phyloP scores from a whole-genome alignment of 2,329 filamentous ascomycete species.

The Botrytis galanthina region DNA sequence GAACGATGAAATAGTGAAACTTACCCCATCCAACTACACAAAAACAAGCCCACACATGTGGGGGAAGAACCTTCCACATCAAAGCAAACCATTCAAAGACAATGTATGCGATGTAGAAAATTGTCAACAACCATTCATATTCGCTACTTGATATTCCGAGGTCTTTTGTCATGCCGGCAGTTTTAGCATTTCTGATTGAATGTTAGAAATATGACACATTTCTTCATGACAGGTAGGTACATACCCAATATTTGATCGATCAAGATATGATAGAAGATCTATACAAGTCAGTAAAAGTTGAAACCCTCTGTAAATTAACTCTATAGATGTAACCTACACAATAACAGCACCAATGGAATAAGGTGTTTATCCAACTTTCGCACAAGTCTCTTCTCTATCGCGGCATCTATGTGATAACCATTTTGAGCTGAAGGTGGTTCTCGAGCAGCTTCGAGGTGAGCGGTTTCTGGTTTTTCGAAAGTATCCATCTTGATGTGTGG shows the following conservation, averaged over 20 bases:
- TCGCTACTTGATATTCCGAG: conserved; percentile 46
- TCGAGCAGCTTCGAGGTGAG: conserved; percentile 1
- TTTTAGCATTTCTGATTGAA: conserved; percentile 48
- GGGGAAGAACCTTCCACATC: conserved; percentile 42
- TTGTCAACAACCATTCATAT: conserved; percentile 44
- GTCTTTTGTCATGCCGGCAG: conserved; percentile 52
- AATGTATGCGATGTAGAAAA: conserved; percentile 44
- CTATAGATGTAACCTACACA: conserved; percentile 21
- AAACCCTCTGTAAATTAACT: background rate
- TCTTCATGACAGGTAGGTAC: background rate
- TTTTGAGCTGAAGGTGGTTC: conserved; percentile 4
- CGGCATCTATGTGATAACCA: conserved; percentile 11
- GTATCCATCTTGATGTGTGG: background rate
- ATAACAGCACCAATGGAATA: conserved; percentile 41
- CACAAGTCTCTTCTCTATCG: conserved; percentile 49
- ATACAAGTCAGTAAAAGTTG: background rate
- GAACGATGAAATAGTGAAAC: background rate
- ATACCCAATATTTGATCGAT: conserved; percentile 51
- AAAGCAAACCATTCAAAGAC: conserved; percentile 43
- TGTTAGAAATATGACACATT: conserved; percentile 3
- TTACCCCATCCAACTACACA: conserved; percentile 40
- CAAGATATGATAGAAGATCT: conserved; percentile 49
- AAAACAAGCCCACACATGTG: conserved; percentile 42
- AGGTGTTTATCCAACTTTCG: conserved; percentile 58
- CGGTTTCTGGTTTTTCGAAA: background rate